phyloP scores from a whole-genome alignment of 257 asterid species.

The Catharanthus roseus region DNA sequence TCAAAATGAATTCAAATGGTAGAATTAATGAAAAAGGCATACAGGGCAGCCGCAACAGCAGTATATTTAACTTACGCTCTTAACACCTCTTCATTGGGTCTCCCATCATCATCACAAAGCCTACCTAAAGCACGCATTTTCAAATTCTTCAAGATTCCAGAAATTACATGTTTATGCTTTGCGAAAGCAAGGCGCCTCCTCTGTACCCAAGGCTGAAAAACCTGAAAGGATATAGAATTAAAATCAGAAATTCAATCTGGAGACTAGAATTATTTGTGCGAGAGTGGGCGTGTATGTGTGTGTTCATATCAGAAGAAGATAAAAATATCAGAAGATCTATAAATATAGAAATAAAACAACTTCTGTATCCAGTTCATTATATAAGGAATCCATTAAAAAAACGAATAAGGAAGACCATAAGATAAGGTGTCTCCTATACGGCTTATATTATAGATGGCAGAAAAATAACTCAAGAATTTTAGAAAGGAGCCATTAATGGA shows the following conservation, averaged over 20 bases:
- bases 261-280: not conserved
- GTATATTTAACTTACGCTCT: constrained; percentile 35
- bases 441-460: not conserved
- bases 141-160: constrained; percentile 68
- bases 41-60: not conserved
- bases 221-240: constrained; percentile 31
- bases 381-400: too few species aligned
- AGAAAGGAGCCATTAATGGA: not conserved
- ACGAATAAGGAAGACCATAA: too few species aligned
- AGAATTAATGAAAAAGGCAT: not conserved
- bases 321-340: not conserved
- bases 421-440: not conserved
- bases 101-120: constrained; percentile 59
- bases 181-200: constrained; percentile 59
- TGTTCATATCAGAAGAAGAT: not conserved
- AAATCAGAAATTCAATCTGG: not conserved
- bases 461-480: not conserved
- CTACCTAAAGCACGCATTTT: constrained; percentile 63
- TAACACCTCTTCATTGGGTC: constrained; percentile 47
- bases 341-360: not conserved
- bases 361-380: not conserved
- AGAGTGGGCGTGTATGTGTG: not conserved
- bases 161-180: constrained; percentile 76
- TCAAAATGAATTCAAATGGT: not conserved
- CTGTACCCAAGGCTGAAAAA: constrained; percentile 85